Base-by-base conservation (phyloP, 2,329 filamentous ascomycete genomes). In the Hymenoscyphus scutula region DNA sequence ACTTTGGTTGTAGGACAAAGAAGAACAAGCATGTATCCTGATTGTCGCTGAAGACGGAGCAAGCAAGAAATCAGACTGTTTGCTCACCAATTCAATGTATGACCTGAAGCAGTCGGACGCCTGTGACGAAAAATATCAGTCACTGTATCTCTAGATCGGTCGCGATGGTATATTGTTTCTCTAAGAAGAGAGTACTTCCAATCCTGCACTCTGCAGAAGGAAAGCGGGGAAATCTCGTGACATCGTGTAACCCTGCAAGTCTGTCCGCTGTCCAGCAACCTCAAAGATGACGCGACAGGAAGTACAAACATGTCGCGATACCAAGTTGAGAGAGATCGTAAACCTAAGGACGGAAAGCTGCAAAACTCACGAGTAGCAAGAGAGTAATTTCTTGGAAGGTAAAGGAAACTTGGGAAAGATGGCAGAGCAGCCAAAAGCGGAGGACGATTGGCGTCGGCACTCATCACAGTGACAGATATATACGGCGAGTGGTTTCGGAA, bases 391-490 rank as follows among this genome's bases (percentile, higher is more conserved):
- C 17, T 72, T 75, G 6, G 75, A 65, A 0, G 86, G 84, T 30
- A 90, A 76, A 10, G 78, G 73, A 64, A 90, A 90, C n/a, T 79
- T 79, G 1, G 87, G 88, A 69, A 89, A 91, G 64, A 89, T 89
- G 68, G 88, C 88, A 38, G 85, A 87, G 34, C 86, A 84, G 30
- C 87, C 88, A 74, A 88, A 90, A 1, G 88, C 86, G 7, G 85
- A 87, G 60, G 84, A 79, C 32, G 85, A 85, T 76, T 90, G 88
- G 62, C 83, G 80, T 56, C 84, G 82, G 74, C 88, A 91, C 72
- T 87, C 82, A 61, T 79, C 76, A 74, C 89, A 91, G 76, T 90
- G 89, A 76, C 88, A 91, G 72, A 90, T 85, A 74, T 88, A 90
- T 58, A 90, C 77, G n/a, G 82, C 82, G 53, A 89, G 75, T 0